Percentiles rank a stretch among this genome's conserved stretches.
Conservation (phyloP, 2,329 filamentous ascomycete genomes). For the Pseudocercospora vitis region DNA sequence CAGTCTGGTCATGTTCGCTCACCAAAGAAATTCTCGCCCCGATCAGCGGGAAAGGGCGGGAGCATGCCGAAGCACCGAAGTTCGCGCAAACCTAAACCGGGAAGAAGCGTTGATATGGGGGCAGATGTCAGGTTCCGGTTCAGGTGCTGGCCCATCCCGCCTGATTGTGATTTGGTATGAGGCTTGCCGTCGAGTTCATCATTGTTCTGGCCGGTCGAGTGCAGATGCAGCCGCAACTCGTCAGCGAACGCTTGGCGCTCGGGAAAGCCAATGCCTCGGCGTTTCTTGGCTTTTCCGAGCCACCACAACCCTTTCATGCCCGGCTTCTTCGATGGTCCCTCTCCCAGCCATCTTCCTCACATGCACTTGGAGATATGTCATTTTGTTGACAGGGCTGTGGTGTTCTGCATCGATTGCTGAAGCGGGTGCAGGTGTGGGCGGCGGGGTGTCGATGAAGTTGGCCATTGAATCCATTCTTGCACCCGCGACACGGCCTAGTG, state of each 20-base stretch:
- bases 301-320: too few relatives aligned
- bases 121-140: too few relatives aligned
- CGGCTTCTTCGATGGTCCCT: too few relatives aligned
- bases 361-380: too few relatives aligned
- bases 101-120: too few relatives aligned
- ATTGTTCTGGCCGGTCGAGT: conserved; percentile 6
- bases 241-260: conserved; percentile 17
- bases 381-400: conserved; percentile 7
- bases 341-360: too few relatives aligned
- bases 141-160: too few relatives aligned
- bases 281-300: too few relatives aligned
- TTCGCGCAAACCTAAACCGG: not conserved
- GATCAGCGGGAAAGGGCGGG: not conserved
- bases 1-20: not conserved
- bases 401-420: not conserved
- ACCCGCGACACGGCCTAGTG: conserved; percentile 4
- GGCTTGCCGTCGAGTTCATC: not conserved
- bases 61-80: not conserved
- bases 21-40: not conserved
- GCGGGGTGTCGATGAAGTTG: not conserved
- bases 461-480: conserved; percentile 10
- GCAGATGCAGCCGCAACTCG: conserved; percentile 12
- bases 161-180: too few relatives aligned
- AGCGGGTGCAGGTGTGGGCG: conserved; percentile 9
- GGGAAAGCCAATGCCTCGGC: too few relatives aligned